Evolutionary conservation across 2,329 filamentous ascomycete species (phyloP).

Genomic region (Apiospora kogelbergensis): DNA sequence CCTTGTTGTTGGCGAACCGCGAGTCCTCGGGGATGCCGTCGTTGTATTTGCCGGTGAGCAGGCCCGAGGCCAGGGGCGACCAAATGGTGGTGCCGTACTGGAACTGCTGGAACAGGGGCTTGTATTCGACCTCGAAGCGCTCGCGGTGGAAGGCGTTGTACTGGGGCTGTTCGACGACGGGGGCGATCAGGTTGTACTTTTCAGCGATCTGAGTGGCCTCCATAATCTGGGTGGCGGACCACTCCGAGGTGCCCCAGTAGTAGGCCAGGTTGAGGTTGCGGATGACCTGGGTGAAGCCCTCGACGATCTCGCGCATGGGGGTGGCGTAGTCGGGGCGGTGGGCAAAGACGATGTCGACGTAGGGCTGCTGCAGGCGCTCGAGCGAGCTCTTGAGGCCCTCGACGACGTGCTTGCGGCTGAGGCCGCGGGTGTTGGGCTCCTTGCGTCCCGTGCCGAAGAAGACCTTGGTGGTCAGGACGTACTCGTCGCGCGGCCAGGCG

Average conservation of each 20-base stretch:
- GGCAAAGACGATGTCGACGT: conserved; percentile 65
- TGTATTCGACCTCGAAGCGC: conserved; percentile 62
- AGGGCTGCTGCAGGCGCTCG: conserved; percentile 61
- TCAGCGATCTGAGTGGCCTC: conserved; percentile 56
- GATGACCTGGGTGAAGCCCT: conserved; percentile 47
- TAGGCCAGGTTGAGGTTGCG: conserved; percentile 58
- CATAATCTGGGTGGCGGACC: conserved; percentile 58
- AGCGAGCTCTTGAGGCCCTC: conserved; percentile 59
- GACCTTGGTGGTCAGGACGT: conserved; percentile 53
- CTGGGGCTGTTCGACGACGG: conserved; percentile 47
- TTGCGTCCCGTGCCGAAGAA: conserved; percentile 54
- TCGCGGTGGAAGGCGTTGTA: conserved; percentile 63
- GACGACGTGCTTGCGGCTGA: conserved; percentile 51
- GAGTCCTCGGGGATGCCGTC: conserved; percentile 61
- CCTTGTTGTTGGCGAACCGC: conserved; percentile 61
- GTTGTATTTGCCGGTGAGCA: conserved; percentile 65
- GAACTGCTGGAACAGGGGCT: conserved; percentile 55
- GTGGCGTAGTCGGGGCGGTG: conserved; percentile 59
- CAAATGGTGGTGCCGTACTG: conserved; percentile 52
- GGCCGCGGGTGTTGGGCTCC: conserved; percentile 55
- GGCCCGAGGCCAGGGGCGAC: conserved; percentile 53
- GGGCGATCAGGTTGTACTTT: conserved; percentile 58
- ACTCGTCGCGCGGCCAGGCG: conserved; percentile 48
- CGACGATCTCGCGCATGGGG: conserved; percentile 63
- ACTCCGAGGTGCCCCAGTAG: conserved; percentile 65